Conservation (phyloP, 2,329 filamentous ascomycete species). For the Penicillium rolfsii region DNA sequence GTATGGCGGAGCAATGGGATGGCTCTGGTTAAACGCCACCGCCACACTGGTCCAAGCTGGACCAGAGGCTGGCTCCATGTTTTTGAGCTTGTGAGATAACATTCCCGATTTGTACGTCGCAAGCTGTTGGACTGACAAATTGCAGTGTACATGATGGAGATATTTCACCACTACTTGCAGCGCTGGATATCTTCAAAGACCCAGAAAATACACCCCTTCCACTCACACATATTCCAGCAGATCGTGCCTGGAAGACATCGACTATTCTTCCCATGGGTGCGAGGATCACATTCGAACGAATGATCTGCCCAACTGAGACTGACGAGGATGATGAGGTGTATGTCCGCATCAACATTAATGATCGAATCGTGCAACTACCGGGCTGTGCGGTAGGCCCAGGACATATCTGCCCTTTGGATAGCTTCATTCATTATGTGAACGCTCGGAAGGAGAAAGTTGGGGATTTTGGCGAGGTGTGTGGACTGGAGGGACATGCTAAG, state of each 20-base stretch:
- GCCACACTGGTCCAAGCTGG: conserved; percentile 53
- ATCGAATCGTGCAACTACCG: conserved; percentile 55
- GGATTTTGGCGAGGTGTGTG: conserved; percentile 55
- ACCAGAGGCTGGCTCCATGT: conserved; percentile 51
- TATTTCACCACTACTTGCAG: neutral
- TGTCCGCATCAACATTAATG: conserved; percentile 61
- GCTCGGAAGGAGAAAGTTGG: conserved; percentile 49
- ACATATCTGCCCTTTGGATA: conserved; percentile 50
- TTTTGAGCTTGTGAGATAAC: conserved; percentile 35
- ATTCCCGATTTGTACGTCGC: no score
- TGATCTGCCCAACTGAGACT: conserved; percentile 45
- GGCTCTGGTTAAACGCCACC: conserved; percentile 62
- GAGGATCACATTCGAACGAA: conserved; percentile 58
- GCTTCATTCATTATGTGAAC: conserved; percentile 49
- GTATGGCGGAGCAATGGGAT: conserved; percentile 59
- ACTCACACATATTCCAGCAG: neutral
- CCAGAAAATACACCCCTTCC: neutral
- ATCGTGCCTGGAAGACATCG: conserved; percentile 56
- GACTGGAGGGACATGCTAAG: conserved; percentile 46
- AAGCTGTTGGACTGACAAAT: conserved; percentile 29
- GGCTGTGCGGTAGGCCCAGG: conserved; percentile 48
- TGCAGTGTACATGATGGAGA: neutral
- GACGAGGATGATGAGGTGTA: conserved; percentile 36
- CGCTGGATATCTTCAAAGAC: conserved; percentile 1
- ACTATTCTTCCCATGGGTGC: conserved; percentile 62